Percentiles rank a stretch among this genome's conserved stretches.
phyloP scores from a whole-genome alignment of 2,329 filamentous ascomycete genomes.

The Xylaria sp. region DNA sequence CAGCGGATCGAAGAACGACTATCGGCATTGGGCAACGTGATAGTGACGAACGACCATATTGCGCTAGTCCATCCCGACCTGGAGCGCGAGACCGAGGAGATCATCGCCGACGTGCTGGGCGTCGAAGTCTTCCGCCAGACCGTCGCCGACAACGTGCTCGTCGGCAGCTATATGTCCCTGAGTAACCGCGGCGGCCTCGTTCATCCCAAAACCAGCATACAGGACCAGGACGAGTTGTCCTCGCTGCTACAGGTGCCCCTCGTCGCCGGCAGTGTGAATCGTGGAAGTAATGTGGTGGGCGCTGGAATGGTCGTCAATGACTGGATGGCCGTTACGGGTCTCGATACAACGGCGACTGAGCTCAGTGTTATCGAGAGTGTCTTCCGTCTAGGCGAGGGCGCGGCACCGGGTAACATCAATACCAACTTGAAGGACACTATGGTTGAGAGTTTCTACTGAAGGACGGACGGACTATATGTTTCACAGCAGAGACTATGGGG shows the following conservation, averaged over 20 bases:
- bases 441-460: constrained; percentile 96
- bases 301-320: constrained; percentile 98
- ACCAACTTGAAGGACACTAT: constrained; percentile 94
- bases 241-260: constrained; percentile 94
- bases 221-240: constrained; percentile 97
- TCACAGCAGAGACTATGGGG: not conserved
- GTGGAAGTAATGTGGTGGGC: constrained; percentile 93
- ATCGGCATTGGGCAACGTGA: constrained; percentile 95
- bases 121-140: constrained; percentile 95
- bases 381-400: constrained; percentile 91
- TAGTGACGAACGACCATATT: constrained; percentile 96
- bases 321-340: constrained; percentile 93
- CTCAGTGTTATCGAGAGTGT: constrained; percentile 96
- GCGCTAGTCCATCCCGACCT: constrained; percentile 95
- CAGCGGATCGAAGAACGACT: constrained; percentile 97
- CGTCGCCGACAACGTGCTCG: constrained; percentile 95
- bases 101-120: constrained; percentile 91
- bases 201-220: constrained; percentile 95
- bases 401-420: constrained; percentile 80
- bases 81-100: constrained; percentile 98
- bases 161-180: constrained; percentile 95
- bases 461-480: not conserved
- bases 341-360: constrained; percentile 97
- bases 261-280: constrained; percentile 92
- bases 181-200: constrained; percentile 97